Base-by-base conservation (phyloP, 2,329 filamentous ascomycete genomes). In the Ampelomyces quisqualis region DNA sequence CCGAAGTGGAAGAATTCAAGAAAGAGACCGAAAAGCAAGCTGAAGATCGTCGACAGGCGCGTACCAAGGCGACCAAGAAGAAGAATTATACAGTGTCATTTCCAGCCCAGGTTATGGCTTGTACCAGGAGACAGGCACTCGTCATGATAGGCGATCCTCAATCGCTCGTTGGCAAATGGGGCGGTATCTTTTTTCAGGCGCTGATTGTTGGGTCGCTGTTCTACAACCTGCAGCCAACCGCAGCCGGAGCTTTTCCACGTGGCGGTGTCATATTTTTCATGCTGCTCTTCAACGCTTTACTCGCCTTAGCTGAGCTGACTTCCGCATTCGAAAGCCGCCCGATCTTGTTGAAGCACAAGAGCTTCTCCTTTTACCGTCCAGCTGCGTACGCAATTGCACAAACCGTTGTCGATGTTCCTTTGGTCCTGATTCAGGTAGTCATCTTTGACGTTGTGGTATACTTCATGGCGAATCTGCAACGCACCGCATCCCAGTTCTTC, bases 331-430 rank as follows among this genome's bases (percentile, higher is more conserved):
- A 75, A 33, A 77, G 76, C 15, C 77, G 82, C 30, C 82, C 82
- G 0, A 85, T 88, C 40, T 65, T 88, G 26, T 68, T 85, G 38
- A 86, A 86, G 61, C 84, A 87, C 64, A 85, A 85, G 57, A 80
- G 76, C 17, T 86, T 85, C 49, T 81, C 81, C 0, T 86, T 86
- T 62, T 85, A 86, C 49, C 78, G 77, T 3, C 81, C 80, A 2
- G 72, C 78, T 0, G 80, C 81, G 13, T 81, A 77, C 33, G 79
- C 79, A 6, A 67, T 81, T 10, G 78, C 78, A 0, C 77, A 81
- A 45, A 79, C 77, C 1, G 70, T 79, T 3, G 73, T 78, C 20
- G 78, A 84, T 53, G 62, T 81, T 1, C 80, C 81, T 0, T 64
- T 82, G 7, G 74, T 81, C 0, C 64, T 81, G 13, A 63, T 82